Evolutionary conservation across 208 protist genomes (phyloP), one percentile per base, ranked within the genome.

Genomic region (Novymonas esmeraldas): DNA sequence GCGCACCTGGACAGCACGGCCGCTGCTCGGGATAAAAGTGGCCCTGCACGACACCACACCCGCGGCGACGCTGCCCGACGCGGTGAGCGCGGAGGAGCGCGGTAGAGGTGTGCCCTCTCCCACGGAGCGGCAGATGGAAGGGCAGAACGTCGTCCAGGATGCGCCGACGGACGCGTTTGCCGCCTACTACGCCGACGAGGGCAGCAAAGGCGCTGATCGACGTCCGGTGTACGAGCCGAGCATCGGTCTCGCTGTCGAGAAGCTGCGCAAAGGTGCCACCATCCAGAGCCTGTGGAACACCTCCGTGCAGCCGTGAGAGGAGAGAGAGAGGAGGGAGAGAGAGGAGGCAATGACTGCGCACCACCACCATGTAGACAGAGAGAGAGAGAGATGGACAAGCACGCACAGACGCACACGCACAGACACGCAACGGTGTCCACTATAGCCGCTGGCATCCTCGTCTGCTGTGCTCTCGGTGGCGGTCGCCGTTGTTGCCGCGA

Each of bases 201-300:
- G 84, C 2, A 84, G 93, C 54, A 93, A 90, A 54, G 85, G 73
- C 0, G 60, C 61, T 3, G 94, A 97, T 64, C 72, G 89, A 4
- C 76, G 84, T 2, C 89, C 93, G 2, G 92, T 90, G 14, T 98
- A 86, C 52, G 81, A 95, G 29, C 56, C 76, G 2, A 78, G 73
- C 6, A 90, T 97, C 22, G 96, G 96, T 4, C 75, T 98, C 14
- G 94, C 96, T 1, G 89, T 98, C 28, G 96, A 98, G 76, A 93
- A 94, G 76, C 82, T 95, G 11, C 85, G 86, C 3, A 80, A 86
- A 11, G 90, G 89, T 0, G 71, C 88, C 2, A 95, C 86, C 0
- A 48, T 97, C n/a, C 70, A 85, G 26, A 76, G 85, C 34, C 78
- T 98, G 14, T 98, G 95, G 95, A 57, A 79, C 14, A 80, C 94